phyloP scores from a whole-genome alignment of 352 stramenopile species.

The Globisporangium nunn region DNA sequence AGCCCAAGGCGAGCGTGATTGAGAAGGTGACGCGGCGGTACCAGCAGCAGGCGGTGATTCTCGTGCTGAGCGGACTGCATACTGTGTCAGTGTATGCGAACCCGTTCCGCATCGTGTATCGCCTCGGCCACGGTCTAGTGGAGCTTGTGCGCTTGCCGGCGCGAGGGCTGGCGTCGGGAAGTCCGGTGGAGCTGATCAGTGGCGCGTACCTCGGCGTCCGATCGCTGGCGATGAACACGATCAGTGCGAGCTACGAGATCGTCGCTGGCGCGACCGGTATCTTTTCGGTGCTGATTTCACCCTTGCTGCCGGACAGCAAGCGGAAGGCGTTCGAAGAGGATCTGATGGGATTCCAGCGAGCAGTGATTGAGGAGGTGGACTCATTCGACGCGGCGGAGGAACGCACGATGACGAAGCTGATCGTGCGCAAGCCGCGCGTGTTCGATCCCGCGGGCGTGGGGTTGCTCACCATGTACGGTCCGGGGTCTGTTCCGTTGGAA shows the following conservation, averaged over 20 bases:
- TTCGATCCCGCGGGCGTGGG: slow-evolving; percentile 73
- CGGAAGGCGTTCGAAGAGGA: slow-evolving; percentile 80
- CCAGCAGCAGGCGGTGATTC: slow-evolving; percentile 78
- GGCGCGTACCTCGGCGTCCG: slow-evolving; percentile 78
- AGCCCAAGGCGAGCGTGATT: slow-evolving; percentile 62
- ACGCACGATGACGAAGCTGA: slow-evolving; percentile 83
- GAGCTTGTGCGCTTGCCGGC: slow-evolving; percentile 76
- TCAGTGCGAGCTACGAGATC: slow-evolving; percentile 86
- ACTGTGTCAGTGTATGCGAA: slow-evolving; percentile 87
- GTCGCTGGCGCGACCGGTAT: slow-evolving; percentile 75
- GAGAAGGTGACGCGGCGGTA: slow-evolving; percentile 78
- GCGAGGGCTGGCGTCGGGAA: slow-evolving; percentile 72
- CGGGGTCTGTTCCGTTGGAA: slow-evolving; percentile 82
- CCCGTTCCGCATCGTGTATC: slow-evolving; percentile 83
- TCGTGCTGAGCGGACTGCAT: slow-evolving; percentile 78
- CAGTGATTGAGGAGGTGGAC: slow-evolving; percentile 84
- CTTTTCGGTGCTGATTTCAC: slow-evolving; percentile 59
- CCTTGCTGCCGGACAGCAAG: slow-evolving; percentile 62
- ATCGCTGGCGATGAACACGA: slow-evolving; percentile 85
- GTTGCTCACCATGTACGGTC: slow-evolving; percentile 75
- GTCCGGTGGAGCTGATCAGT: slow-evolving; percentile 76
- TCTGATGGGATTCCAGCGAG: slow-evolving; percentile 77
- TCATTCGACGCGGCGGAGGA: slow-evolving; percentile 82
- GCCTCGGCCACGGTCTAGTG: slow-evolving; percentile 71
- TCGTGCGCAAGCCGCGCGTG: slow-evolving; percentile 75